Conservation (phyloP, 1,284 basidiomycete species). For the Sporisorium reilianum region DNA sequence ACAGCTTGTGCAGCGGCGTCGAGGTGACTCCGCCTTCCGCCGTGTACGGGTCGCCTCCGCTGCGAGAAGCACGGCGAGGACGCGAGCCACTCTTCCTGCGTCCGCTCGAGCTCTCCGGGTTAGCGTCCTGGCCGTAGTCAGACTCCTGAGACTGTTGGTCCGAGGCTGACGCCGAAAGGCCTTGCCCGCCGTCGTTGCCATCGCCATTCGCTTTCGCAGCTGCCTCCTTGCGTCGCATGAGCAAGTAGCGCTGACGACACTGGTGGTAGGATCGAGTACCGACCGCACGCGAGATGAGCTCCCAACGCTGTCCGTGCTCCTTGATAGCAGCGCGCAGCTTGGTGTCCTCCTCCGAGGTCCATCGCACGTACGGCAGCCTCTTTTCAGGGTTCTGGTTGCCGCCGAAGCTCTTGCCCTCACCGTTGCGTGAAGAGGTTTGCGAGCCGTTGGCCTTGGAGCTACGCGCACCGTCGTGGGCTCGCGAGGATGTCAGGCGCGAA, state of each 20-base stretch:
- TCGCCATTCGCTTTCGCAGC: constrained; percentile 51
- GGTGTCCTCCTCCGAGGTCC: constrained; percentile 66
- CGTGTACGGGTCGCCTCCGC: constrained; percentile 8
- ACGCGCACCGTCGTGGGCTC: constrained; percentile 27
- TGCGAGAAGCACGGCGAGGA: constrained; percentile 14
- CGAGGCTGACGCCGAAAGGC: constrained; percentile 43
- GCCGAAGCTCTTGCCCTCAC: constrained; percentile 47
- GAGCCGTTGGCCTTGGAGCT: constrained; percentile 30
- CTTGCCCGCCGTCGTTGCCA: constrained; percentile 28
- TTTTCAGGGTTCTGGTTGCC: constrained; percentile 66
- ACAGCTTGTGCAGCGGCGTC: constrained; percentile 52
- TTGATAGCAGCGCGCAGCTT: constrained; percentile 66
- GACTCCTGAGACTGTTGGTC: constrained; percentile 53
- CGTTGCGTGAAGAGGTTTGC: constrained; percentile 23
- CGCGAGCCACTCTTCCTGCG: constrained; percentile 37
- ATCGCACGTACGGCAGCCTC: constrained; percentile 67
- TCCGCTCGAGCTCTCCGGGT: constrained; percentile 4
- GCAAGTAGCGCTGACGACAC: constrained; percentile 67
- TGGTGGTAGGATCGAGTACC: constrained; percentile 68
- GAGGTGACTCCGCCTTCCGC: constrained; percentile 23
- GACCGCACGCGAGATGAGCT: constrained; percentile 67
- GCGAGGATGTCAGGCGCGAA: constrained; percentile 24
- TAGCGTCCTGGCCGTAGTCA: constrained; percentile 37
- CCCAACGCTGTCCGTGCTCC: constrained; percentile 68
- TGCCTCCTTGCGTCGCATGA: constrained; percentile 68